Evolutionary conservation across 2,329 filamentous ascomycete genomes (phyloP).

Genomic region (Endoconidiophora laricicola): DNA sequence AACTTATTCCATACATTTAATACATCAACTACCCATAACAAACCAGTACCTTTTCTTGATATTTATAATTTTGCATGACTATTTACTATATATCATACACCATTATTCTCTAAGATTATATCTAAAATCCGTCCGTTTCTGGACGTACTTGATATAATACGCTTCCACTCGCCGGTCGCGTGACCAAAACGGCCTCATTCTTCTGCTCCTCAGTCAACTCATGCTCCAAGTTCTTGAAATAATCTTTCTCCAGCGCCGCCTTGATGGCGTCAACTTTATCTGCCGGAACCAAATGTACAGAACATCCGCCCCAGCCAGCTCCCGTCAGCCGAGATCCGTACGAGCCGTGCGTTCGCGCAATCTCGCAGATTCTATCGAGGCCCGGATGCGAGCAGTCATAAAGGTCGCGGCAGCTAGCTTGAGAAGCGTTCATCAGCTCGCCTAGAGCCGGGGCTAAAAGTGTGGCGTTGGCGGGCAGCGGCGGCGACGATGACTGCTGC

Average conservation of each 20-base stretch:
- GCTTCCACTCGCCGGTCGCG: no score
- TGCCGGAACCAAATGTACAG: conserved; percentile 77
- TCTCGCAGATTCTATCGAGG: conserved; percentile 71
- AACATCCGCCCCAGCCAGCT: conserved; percentile 93
- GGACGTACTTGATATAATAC: no score
- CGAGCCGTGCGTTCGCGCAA: conserved; percentile 62
- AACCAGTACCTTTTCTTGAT: no score
- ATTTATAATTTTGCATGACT: no score
- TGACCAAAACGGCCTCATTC: no score
- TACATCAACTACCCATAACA: no score
- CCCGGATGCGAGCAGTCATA: conserved; percentile 90
- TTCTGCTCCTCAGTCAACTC: no score
- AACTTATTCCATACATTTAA: no score
- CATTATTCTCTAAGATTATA: no score
- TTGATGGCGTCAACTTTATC: conserved; percentile 66
- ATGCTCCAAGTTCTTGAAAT: conserved; percentile 48
- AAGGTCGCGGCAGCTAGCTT: conserved; percentile 67
- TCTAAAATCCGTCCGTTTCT: no score
- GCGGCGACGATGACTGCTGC: conserved; percentile 14
- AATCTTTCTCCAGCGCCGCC: conserved; percentile 61
- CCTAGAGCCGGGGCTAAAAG: conserved; percentile 55
- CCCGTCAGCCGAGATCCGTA: conserved; percentile 80
- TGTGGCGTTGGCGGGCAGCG: conserved; percentile 35
- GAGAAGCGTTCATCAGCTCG: conserved; percentile 72
- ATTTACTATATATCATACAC: no score